phyloP scores from a whole-genome alignment of 1,284 basidiomycete genomes.

The Rhodofomes roseus region DNA sequence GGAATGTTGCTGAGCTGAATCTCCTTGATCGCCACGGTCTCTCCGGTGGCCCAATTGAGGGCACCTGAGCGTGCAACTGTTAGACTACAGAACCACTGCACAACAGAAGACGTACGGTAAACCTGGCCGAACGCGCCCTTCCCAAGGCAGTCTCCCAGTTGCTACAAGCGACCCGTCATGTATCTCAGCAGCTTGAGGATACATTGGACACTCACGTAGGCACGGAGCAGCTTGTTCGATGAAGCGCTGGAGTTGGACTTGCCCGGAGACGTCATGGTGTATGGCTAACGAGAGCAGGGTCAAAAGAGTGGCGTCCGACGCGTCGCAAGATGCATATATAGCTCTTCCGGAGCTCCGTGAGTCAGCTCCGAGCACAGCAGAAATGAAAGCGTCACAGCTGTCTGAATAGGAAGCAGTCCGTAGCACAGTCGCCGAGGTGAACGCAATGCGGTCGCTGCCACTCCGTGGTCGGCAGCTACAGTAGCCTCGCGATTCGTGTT shows the following conservation, averaged over 20 bases:
- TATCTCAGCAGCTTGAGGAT: background rate
- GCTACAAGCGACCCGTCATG: conserved; percentile 41
- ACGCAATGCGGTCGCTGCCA: conserved; percentile 1
- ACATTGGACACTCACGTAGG: conserved; percentile 27
- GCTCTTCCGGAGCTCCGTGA: background rate
- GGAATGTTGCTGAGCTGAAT: conserved; percentile 93
- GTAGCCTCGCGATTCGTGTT: background rate
- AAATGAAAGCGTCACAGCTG: conserved; percentile 1
- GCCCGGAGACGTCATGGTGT: conserved; percentile 17
- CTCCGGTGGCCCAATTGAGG: conserved; percentile 94
- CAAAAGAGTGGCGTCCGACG: conserved; percentile 5
- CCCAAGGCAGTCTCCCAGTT: conserved; percentile 92
- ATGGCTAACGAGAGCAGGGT: conserved; percentile 4
- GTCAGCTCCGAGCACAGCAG: conserved; percentile 1
- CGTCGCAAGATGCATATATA: conserved; percentile 2
- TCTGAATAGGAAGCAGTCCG: background rate
- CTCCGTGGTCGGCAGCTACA: background rate
- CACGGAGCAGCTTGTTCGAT: conserved; percentile 33
- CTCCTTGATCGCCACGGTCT: conserved; percentile 95
- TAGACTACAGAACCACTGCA: background rate
- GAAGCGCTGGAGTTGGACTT: conserved; percentile 21
- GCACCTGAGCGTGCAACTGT: conserved; percentile 52
- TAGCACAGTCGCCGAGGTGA: conserved; percentile 3
- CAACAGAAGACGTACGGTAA: conserved; percentile 62
- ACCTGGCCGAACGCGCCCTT: conserved; percentile 95